Conservation (phyloP, 2,329 filamentous ascomycete genomes). For the Diplodia corticola region DNA sequence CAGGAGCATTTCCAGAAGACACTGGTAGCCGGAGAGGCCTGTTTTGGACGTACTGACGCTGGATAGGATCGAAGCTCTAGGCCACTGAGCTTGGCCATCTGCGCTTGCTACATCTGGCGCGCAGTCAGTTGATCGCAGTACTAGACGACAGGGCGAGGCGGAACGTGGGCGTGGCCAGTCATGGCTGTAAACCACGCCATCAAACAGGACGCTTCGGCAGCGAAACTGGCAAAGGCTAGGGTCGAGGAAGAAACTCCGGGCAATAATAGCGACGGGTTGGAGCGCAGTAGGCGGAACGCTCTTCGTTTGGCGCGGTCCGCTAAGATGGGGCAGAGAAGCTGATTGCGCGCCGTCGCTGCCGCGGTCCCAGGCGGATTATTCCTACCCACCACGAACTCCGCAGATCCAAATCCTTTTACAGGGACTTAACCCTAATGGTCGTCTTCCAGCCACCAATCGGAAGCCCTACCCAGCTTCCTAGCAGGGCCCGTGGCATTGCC, state of each 20-base stretch:
- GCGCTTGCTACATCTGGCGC: not conserved
- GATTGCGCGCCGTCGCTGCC: not conserved
- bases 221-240: not conserved
- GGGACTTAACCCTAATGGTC: not conserved
- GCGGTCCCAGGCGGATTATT: constrained; percentile 15
- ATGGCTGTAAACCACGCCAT: not conserved
- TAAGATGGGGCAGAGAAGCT: not conserved
- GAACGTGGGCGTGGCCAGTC: not conserved
- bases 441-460: not conserved
- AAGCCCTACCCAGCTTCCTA: not conserved
- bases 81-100: not conserved
- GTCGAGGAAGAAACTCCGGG: not conserved
- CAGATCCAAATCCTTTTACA: not conserved
- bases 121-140: not conserved
- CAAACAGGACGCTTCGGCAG: not conserved
- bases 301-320: not conserved
- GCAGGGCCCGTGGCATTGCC: not conserved
- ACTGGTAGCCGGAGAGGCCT: not conserved
- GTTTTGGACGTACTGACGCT: not conserved
- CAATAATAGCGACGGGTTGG: not conserved
- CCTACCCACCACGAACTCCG: not conserved
- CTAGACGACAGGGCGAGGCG: not conserved
- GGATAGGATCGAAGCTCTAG: not conserved
- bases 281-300: not conserved
- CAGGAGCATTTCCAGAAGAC: not conserved